Conservation (phyloP, 2,329 filamentous ascomycete species). For the Fusarium sp. region DNA sequence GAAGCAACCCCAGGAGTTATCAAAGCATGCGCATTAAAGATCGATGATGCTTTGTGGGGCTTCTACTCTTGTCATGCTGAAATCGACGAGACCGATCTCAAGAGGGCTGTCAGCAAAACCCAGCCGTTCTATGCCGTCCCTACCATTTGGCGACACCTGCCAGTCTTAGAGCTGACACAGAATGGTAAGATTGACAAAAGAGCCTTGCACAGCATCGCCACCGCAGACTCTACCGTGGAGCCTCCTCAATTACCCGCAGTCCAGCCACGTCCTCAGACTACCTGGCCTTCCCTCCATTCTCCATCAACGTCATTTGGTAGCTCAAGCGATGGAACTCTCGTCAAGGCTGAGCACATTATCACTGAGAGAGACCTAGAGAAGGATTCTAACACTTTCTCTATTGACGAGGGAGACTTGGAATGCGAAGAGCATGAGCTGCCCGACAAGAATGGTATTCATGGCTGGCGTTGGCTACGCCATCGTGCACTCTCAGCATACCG, state of each 20-base stretch:
- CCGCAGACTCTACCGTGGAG: neutral
- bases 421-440: slow-evolving; percentile 28
- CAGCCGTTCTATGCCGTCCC: slow-evolving; percentile 39
- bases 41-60: slow-evolving; percentile 20
- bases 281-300: slow-evolving; percentile 15
- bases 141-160: slow-evolving; percentile 26
- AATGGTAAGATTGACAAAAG: slow-evolving; percentile 39
- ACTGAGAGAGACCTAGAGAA: slow-evolving; percentile 24
- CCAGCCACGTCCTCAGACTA: slow-evolving; percentile 5
- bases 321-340: slow-evolving; percentile 6
- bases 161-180: slow-evolving; percentile 30
- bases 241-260: neutral
- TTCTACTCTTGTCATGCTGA: slow-evolving; percentile 24
- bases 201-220: slow-evolving; percentile 16
- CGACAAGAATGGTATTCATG: slow-evolving; percentile 34
- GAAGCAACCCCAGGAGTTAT: slow-evolving; percentile 11
- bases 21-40: slow-evolving; percentile 29
- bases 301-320: slow-evolving; percentile 1
- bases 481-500: slow-evolving; percentile 38
- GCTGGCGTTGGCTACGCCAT: slow-evolving; percentile 38
- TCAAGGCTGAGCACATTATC: neutral
- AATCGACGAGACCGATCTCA: slow-evolving; percentile 31
- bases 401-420: slow-evolving; percentile 11
- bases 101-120: neutral
- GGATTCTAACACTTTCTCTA: neutral